Percentiles rank a stretch among this genome's conserved stretches.
These are phyloP conservation scores for Coemansia sp. DNA, from an alignment of 192 early-diverging fungal genomes.

Conservation along the genomic window DNA sequence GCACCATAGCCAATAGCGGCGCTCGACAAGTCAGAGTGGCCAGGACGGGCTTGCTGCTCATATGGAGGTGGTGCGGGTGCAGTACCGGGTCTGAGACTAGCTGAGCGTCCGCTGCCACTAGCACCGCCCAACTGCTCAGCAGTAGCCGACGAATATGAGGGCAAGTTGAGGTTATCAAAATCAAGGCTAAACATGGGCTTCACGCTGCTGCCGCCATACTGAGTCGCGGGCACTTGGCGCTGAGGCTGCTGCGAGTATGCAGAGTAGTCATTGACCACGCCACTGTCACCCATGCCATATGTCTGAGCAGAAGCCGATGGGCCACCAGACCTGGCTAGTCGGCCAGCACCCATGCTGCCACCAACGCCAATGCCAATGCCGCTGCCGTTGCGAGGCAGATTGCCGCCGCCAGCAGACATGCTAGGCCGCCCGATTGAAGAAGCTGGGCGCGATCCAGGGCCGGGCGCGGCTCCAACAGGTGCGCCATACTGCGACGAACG, in stretches of 20 bases:
- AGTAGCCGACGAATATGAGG: slow-evolving; percentile 39
- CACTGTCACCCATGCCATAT: not conserved
- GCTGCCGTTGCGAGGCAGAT: slow-evolving; percentile 7
- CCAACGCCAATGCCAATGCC: slow-evolving; percentile 4
- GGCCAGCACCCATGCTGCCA: slow-evolving; percentile 7
- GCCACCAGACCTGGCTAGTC: slow-evolving; percentile 14
- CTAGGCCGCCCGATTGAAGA: slow-evolving; percentile 18
- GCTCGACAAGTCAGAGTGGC: slow-evolving; percentile 11
- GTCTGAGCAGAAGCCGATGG: not conserved
- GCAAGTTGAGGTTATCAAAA: slow-evolving; percentile 56
- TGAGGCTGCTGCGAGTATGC: slow-evolving; percentile 9
- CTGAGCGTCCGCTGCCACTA: slow-evolving; percentile 7
- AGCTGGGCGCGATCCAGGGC: slow-evolving; percentile 15
- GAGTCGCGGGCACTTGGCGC: slow-evolving; percentile 10
- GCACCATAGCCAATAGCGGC: slow-evolving; percentile 43
- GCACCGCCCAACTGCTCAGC: slow-evolving; percentile 26
- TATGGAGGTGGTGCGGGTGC: not conserved
- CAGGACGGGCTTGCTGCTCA: slow-evolving; percentile 3
- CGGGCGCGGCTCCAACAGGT: slow-evolving; percentile 23
- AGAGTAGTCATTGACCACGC: not conserved
- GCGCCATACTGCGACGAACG: slow-evolving; percentile 37
- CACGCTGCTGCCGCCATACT: slow-evolving; percentile 7
- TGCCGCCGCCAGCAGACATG: not conserved
- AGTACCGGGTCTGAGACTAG: not conserved
- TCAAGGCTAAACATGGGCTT: slow-evolving; percentile 52